phyloP scores from a whole-genome alignment of 345 rosid genomes.

The Gossypium raimondii region DNA sequence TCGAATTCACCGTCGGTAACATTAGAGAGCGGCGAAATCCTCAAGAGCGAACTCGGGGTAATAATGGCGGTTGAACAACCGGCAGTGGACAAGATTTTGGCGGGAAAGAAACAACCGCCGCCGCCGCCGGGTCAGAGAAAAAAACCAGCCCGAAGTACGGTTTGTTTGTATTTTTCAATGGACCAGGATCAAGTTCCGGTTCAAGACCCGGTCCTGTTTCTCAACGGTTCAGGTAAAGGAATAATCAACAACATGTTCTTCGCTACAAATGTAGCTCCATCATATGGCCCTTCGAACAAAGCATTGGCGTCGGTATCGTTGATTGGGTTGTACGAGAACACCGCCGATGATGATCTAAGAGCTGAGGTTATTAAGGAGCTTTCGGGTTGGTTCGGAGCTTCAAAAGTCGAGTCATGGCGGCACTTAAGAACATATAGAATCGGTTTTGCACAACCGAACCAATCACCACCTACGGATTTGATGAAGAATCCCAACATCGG shows the following conservation, averaged over 20 bases:
- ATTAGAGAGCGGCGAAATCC: constrained; percentile 47
- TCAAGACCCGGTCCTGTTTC: constrained; percentile 63
- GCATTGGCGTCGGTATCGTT: constrained; percentile 71
- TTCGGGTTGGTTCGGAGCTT: constrained; percentile 62
- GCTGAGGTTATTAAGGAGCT: constrained; percentile 46
- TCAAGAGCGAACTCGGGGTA: constrained; percentile 58
- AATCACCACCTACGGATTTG: constrained; percentile 69
- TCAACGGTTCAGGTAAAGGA: constrained; percentile 74
- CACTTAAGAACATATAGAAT: constrained; percentile 74
- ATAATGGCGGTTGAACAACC: constrained; percentile 86
- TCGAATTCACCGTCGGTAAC: constrained; percentile 36
- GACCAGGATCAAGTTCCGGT: constrained; percentile 51
- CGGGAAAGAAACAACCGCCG: constrained; percentile 33
- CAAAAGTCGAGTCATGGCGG: constrained; percentile 56
- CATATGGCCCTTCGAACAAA: constrained; percentile 66
- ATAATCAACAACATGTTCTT: constrained; percentile 90
- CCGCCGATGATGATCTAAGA: constrained; percentile 47
- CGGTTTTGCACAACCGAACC: constrained; percentile 78
- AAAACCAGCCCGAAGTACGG: constrained; percentile 59
- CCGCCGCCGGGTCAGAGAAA: constrained; percentile 18
- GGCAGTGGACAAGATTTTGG: constrained; percentile 50
- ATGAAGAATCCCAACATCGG: constrained; percentile 42
- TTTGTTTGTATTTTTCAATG: constrained; percentile 71
- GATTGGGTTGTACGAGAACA: constrained; percentile 53
- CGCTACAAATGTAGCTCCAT: constrained; percentile 73